These are phyloP conservation scores for Trichophyton rubrum DNA, from an alignment of 2,329 filamentous ascomycete species.

Conservation along the genomic window DNA sequence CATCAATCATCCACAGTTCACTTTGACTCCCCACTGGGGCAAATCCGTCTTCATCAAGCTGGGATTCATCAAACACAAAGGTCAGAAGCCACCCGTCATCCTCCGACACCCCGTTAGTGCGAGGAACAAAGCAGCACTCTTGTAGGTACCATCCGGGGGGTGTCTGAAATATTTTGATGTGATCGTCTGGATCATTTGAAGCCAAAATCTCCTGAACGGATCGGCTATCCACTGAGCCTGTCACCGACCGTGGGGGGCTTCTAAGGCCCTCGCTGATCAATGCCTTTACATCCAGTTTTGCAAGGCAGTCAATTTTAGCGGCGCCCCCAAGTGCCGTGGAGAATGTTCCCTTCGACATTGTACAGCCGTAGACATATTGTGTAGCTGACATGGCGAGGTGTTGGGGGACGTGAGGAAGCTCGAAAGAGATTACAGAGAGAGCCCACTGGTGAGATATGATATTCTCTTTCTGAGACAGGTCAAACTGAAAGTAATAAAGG, in stretches of 20 bases:
- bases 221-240: slow-evolving; percentile 50
- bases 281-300: slow-evolving; percentile 18
- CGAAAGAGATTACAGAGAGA: slow-evolving; percentile 52
- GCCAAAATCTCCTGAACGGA: slow-evolving; percentile 41
- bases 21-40: slow-evolving; percentile 37
- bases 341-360: neutral
- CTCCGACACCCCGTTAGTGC: slow-evolving; percentile 34
- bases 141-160: slow-evolving; percentile 52
- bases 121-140: slow-evolving; percentile 53
- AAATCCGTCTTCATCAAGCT: slow-evolving; percentile 42
- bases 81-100: slow-evolving; percentile 57
- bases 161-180: slow-evolving; percentile 50
- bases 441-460: slow-evolving; percentile 51
- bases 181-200: slow-evolving; percentile 36
- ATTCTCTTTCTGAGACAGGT: slow-evolving; percentile 25
- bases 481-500: slow-evolving; percentile 57
- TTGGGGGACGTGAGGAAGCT: slow-evolving; percentile 52
- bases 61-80: slow-evolving; percentile 58
- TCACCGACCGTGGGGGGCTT: slow-evolving; percentile 38
- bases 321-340: neutral
- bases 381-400: slow-evolving; percentile 44
- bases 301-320: neutral
- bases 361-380: slow-evolving; percentile 54
- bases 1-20: slow-evolving; percentile 59
- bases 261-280: slow-evolving; percentile 44